Evolutionary conservation across 768 basidiomycete genomes (phyloP).

Genomic region (Mycena epipterygia): DNA sequence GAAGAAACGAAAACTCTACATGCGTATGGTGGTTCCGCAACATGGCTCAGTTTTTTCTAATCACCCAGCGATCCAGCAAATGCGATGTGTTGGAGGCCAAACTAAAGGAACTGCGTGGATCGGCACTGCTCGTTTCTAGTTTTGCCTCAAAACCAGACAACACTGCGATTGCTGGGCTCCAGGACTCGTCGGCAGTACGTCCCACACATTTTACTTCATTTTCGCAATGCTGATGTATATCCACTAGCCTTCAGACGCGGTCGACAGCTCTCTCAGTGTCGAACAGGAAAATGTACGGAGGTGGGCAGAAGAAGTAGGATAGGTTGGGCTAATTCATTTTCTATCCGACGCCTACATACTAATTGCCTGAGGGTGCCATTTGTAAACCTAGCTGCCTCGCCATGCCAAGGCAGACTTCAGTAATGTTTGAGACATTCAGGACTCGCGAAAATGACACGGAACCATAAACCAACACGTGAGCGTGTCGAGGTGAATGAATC

Average conservation of each 20-base stretch:
- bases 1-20: slow-evolving; percentile 81
- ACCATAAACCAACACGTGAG: not conserved
- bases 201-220: not conserved
- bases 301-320: slow-evolving; percentile 48
- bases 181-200: slow-evolving; percentile 5
- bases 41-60: not conserved
- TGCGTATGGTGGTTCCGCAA: slow-evolving; percentile 59
- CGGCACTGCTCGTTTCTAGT: slow-evolving; percentile 39
- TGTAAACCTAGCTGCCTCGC: too few species aligned
- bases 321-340: too few species aligned
- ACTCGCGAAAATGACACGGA: too few species aligned
- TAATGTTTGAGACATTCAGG: too few species aligned
- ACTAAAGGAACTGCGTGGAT: slow-evolving; percentile 66
- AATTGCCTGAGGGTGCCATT: too few species aligned
- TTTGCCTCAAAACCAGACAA: slow-evolving; percentile 7
- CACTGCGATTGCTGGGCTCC: slow-evolving; percentile 1
- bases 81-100: slow-evolving; percentile 79
- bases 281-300: slow-evolving; percentile 37
- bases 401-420: too few species aligned
- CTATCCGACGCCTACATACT: too few species aligned
- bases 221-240: not conserved
- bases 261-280: not conserved
- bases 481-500: too few species aligned
- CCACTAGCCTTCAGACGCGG: not conserved
- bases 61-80: slow-evolving; percentile 62